A percentile compares a stretch with the other conserved stretches of the same genome.
phyloP scores from a whole-genome alignment of 2,329 filamentous ascomycete species.

The Erysiphe pulchra region DNA sequence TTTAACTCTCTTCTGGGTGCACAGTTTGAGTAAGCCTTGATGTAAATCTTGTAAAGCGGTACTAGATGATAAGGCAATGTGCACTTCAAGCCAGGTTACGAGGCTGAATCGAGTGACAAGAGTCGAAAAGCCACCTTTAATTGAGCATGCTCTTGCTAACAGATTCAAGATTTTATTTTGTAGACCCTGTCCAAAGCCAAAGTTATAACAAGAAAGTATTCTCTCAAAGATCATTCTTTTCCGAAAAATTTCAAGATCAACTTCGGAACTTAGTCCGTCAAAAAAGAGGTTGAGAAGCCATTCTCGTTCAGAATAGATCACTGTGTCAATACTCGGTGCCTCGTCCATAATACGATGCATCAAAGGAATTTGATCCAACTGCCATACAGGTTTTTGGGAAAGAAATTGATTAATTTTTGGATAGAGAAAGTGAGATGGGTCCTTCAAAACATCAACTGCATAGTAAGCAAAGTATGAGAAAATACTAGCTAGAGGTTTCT shows the following conservation, averaged over 20 bases:
- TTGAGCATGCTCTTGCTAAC: conserved; percentile 37
- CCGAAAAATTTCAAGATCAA: conserved; percentile 34
- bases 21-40: conserved; percentile 32
- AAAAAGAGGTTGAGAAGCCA: conserved; percentile 53
- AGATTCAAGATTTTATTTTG: conserved; percentile 34
- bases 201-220: conserved; percentile 40
- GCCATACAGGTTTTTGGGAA: conserved; percentile 53
- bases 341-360: conserved; percentile 34
- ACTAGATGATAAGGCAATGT: conserved; percentile 21
- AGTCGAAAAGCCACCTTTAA: conserved; percentile 53
- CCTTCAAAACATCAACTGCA: conserved; percentile 41
- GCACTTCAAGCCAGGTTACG: conserved; percentile 47
- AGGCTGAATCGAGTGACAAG: conserved; percentile 52
- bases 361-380: conserved; percentile 45
- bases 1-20: conserved; percentile 36
- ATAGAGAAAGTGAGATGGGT: conserved; percentile 63
- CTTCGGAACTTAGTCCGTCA: conserved; percentile 32
- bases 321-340: conserved; percentile 45
- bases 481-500: conserved; percentile 39
- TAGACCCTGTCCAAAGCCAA: conserved; percentile 26
- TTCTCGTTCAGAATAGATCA: conserved; percentile 42
- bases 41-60: conserved; percentile 28
- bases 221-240: conserved; percentile 47
- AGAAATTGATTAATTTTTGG: conserved; percentile 69
- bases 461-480: conserved; percentile 51